Conservation (phyloP, 257 asterid species). For the Plantago ovata region DNA sequence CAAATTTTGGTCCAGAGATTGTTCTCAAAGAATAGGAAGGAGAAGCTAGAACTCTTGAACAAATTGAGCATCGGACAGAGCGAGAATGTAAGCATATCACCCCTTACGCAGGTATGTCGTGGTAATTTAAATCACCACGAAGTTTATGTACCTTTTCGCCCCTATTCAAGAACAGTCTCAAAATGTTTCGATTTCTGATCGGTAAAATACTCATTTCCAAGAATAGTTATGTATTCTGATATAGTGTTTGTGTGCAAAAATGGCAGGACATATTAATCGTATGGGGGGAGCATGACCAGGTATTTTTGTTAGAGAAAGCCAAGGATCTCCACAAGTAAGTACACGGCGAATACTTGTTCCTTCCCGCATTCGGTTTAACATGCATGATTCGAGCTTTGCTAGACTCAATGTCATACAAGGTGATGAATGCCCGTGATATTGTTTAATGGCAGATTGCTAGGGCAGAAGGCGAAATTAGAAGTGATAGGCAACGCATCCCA, state of each 20-base stretch:
- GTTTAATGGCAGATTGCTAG: conserved; percentile 24
- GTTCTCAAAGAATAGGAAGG: conserved; percentile 49
- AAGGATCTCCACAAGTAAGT: conserved; percentile 55
- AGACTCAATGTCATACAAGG: background rate
- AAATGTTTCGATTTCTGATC: background rate
- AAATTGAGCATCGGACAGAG: conserved; percentile 53
- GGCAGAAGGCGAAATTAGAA: conserved; percentile 33
- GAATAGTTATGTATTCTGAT: background rate
- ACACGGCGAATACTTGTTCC: background rate
- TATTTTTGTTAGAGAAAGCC: conserved; percentile 63
- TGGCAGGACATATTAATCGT: conserved; percentile 66
- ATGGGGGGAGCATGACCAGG: conserved; percentile 80
- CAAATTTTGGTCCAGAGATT: conserved; percentile 45
- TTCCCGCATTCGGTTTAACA: background rate
- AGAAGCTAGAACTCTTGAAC: conserved; percentile 61
- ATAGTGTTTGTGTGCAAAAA: background rate
- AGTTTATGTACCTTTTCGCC: background rate
- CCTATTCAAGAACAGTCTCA: too few relatives aligned
- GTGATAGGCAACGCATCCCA: conserved; percentile 37
- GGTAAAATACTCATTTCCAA: background rate
- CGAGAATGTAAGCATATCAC: conserved; percentile 35
- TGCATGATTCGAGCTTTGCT: too few relatives aligned
- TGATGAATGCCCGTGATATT: background rate
- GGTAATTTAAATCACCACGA: background rate
- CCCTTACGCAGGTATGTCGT: conserved; percentile 52